phyloP scores from a whole-genome alignment of 1,284 basidiomycete genomes.

The Cerrena zonata region DNA sequence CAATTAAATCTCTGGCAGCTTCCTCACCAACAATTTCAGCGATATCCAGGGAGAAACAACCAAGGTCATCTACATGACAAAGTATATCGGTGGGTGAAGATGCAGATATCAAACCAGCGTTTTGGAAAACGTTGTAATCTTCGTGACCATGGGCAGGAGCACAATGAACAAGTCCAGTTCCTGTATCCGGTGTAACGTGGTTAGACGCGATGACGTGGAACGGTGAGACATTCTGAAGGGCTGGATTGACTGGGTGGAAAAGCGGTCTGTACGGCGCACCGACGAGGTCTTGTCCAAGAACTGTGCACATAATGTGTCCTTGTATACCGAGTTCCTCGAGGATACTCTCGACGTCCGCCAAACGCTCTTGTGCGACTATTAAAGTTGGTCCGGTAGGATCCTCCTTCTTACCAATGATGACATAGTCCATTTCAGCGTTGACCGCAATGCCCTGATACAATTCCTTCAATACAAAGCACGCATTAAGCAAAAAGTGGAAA shows the following conservation, averaged over 20 bases:
- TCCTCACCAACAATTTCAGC: conserved; percentile 47
- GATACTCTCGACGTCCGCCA: conserved; percentile 46
- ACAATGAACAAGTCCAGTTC: conserved; percentile 95
- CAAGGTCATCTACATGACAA: conserved; percentile 82
- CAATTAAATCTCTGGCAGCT: conserved; percentile 47
- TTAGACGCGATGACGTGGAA: conserved; percentile 46
- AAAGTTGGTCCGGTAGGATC: conserved; percentile 32
- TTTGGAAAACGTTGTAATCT: conserved; percentile 76
- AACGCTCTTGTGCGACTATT: conserved; percentile 70
- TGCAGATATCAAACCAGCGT: conserved; percentile 39
- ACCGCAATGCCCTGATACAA: conserved; percentile 76
- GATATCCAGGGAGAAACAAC: conserved; percentile 62
- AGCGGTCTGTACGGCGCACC: conserved; percentile 65
- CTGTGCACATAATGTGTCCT: conserved; percentile 29
- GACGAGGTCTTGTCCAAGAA: conserved; percentile 63
- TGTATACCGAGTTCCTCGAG: conserved; percentile 39
- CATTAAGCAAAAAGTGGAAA: conserved; percentile 5
- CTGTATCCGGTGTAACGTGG: conserved; percentile 83
- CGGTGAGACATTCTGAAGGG: conserved; percentile 13
- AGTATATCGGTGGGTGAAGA: conserved; percentile 35
- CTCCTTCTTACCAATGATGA: conserved; percentile 42
- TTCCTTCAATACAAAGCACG: conserved; percentile 2
- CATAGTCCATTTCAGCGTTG: conserved; percentile 69
- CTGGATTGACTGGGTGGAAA: conserved; percentile 39
- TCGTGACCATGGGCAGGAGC: conserved; percentile 94